Evolutionary conservation across 108 stramenopile genomes (phyloP), one percentile per base, ranked within the genome.

Genomic region (Hondaea fermentalgiana): DNA sequence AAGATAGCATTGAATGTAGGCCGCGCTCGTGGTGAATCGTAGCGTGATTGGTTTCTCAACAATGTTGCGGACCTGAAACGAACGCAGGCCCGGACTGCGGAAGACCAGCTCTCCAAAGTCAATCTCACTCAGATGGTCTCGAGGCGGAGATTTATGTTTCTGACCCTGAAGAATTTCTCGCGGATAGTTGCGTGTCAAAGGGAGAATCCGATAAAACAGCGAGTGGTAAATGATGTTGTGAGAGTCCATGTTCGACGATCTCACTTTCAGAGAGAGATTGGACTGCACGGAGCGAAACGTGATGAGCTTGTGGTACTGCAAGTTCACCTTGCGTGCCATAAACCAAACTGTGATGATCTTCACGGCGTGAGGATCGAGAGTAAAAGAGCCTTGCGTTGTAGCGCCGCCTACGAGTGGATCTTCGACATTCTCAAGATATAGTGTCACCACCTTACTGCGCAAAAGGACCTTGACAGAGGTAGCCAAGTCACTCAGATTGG

Each of bases 161-260:
- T 83, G 76, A 2, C 76, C 76, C 4, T 83, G 76, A 12, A 83
- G 51, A 83, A 83, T 23, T 28, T 83, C 76, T 6, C 51, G 76
- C 12, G 45, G 6, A 53, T 53, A 83, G 23, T 35, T 23, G 23
- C 28, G 19, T 16, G 76, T 3, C 1, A 53, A 12, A 6, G 76
- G 51, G 25, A 83, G 6, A 12, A 83, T 43, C 12, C 51, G 12
- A 23, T 83, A 83, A 23, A 83, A 83, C 12, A 83, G 51, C 23
- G 76, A 83, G 23, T 83, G 76, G 76, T 83, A 83, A 45, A 83
- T 83, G 51, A 83, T 83, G 76, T 83, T 47, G 49, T 83, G 76
- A 14, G 76, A 83, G 76, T 83, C 76, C 76, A 83, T 83, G 5
- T 83, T 83, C 49, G 76, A 83, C 49, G 76, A 83, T 12, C 51